These are phyloP conservation scores for Linnemannia zychae DNA, from an alignment of 192 early-diverging fungal species.

Conservation along the genomic window DNA sequence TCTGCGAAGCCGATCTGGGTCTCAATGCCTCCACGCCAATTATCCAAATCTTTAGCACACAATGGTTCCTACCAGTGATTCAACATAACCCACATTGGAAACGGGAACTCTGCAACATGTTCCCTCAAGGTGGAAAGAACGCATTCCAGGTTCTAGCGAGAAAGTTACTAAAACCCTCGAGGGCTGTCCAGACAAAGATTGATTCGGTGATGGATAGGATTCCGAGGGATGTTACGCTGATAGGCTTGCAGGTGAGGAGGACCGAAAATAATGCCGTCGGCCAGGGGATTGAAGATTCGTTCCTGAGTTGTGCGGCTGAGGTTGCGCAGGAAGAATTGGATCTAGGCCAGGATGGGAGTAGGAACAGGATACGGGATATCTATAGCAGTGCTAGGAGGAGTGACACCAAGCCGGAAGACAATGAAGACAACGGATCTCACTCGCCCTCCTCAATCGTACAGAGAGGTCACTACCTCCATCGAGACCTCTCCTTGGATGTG, in stretches of 20 bases:
- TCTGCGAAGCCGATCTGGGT: conserved; percentile 33
- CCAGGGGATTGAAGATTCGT: conserved; percentile 48
- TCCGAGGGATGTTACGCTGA: conserved; percentile 27
- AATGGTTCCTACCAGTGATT: conserved; percentile 51
- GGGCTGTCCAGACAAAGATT: conserved; percentile 35
- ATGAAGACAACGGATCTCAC: neutral
- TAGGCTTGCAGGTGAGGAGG: conserved; percentile 46
- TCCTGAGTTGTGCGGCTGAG: conserved; percentile 40
- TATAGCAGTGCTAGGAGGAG: too few species aligned
- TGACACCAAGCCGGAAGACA: neutral
- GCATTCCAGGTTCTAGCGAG: conserved; percentile 33
- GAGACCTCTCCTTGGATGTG: neutral
- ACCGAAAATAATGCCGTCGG: conserved; percentile 56
- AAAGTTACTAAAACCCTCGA: conserved; percentile 26
- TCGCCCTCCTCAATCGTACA: neutral
- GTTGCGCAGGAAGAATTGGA: conserved; percentile 6
- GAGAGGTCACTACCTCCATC: neutral
- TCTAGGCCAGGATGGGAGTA: too few species aligned
- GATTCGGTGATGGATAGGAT: conserved; percentile 38
- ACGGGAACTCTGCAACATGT: conserved; percentile 37
- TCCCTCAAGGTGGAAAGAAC: conserved; percentile 37
- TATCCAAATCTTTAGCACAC: conserved; percentile 40
- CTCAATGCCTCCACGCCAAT: neutral
- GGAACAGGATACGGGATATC: too few species aligned
- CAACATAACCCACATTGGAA: conserved; percentile 44